Percentiles rank a stretch among this genome's conserved stretches.
Conservation (phyloP, 139 green algal genomes). For the Microglena sp. region DNA sequence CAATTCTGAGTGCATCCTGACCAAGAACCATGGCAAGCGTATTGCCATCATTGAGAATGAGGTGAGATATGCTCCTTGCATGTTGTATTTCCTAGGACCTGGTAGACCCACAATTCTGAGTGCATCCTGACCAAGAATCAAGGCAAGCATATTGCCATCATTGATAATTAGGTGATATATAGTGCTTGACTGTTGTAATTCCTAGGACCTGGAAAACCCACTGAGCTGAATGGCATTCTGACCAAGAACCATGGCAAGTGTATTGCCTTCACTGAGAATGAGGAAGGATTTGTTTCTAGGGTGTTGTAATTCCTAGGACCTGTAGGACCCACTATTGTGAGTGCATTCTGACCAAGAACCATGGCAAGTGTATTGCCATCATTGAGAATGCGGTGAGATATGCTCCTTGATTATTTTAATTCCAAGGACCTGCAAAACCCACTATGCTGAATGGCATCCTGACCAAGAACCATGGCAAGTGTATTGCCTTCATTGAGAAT, state of each 20-base stretch:
- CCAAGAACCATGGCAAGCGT: constrained; percentile 66
- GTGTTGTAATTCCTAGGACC: no score
- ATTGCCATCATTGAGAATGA: constrained; percentile 76
- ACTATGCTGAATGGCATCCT: constrained; percentile 94
- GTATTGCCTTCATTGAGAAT: constrained; percentile 36
- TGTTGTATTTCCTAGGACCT: no score
- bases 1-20: no score
- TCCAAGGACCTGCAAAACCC: constrained; percentile 77
- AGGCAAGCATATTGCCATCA: constrained; percentile 79
- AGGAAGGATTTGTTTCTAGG: no score
- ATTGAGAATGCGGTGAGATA: constrained; percentile 50
- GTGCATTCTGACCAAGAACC: constrained; percentile 71
- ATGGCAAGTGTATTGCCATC: constrained; percentile 83
- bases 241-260: constrained; percentile 70
- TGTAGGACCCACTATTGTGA: no score
- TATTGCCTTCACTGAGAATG: constrained; percentile 73
- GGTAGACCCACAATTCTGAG: no score
- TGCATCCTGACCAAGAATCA: constrained; percentile 77
- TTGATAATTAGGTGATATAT: constrained; percentile 48
- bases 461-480: constrained; percentile 58
- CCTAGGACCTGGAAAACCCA: constrained; percentile 79
- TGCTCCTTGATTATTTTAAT: no score
- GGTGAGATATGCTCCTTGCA: no score
- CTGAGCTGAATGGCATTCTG: constrained; percentile 90
- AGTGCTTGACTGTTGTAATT: no score